Base-by-base conservation (phyloP, 2,329 filamentous ascomycete genomes). In the Fusarium austroafricanum region DNA sequence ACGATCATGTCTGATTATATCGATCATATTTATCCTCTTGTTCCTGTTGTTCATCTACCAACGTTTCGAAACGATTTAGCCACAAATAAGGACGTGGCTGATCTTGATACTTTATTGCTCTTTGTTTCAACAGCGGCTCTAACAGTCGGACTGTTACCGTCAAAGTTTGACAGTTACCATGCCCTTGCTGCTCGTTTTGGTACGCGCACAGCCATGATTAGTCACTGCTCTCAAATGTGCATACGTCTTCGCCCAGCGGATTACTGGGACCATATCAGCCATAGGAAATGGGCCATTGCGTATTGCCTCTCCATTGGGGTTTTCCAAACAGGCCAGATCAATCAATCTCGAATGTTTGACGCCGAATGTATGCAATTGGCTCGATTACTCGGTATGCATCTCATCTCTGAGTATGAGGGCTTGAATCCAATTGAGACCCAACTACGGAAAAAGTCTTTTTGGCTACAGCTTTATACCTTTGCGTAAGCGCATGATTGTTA, bases 211-310 rank as follows among this genome's bases (percentile, higher is more conserved):
- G 55, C 23, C 0, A 57, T 7, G 55, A 55, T 55, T 1, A 55
- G 39, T 2, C 31, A 44, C 7, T 57, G 55, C 38, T 43, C 29
- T 3, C 55, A 54, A 10, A 57, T 43, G 49, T 44, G 49, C n/a
- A 12, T 55, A 0, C 38, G 55, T 2, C 49, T 55, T 26, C 49
- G 53, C 2, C 53, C 45, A 2, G 53, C 37, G 6, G 49, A 55
- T 12, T 57, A 57, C 11, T 57, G 55, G 55, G 55, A 57, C n/a
- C 49, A 54, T n/a, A 44, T 57, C 31, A 57, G 49, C 17, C 55
- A 57, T 15, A 38, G 50, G 0, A 57, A 57, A 1, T 57, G 55
- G 55, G 55, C 55, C 5, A 28, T 42, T 0, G 38, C 55, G 0
- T 57, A 57, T 3, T 44, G 49, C 4, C 49, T 57, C 3, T 33